Conservation (phyloP, 2,329 filamentous ascomycete genomes). For the Chaetomiaceae sp. region DNA sequence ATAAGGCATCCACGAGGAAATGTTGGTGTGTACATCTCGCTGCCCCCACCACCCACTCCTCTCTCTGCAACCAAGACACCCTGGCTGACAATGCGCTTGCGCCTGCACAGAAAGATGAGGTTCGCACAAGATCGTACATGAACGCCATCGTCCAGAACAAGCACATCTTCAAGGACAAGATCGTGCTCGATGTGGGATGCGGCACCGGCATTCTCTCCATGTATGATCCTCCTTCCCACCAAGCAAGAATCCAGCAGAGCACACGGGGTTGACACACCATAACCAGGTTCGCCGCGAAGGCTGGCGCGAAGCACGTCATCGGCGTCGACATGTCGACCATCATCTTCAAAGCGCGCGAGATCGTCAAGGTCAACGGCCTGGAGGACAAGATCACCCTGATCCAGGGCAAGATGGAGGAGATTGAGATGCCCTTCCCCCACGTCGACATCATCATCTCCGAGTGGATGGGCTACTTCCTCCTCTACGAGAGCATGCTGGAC, state of each 20-base stretch:
- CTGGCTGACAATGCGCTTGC: conserved; percentile 22
- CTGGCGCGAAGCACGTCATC: conserved; percentile 96
- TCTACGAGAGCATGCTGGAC: conserved; percentile 99
- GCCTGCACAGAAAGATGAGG: conserved; percentile 81
- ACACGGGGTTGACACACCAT: conserved; percentile 2
- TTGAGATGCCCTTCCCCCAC: conserved; percentile 84
- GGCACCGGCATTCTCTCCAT: conserved; percentile 98
- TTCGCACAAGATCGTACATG: conserved; percentile 93
- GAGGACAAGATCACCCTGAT: conserved; percentile 93
- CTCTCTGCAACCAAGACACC: neutral
- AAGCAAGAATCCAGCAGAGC: neutral
- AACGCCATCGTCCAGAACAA: conserved; percentile 96
- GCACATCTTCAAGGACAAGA: conserved; percentile 86
- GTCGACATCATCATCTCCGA: conserved; percentile 99
- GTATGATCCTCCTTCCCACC: conserved; percentile 44
- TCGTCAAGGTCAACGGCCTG: conserved; percentile 88
- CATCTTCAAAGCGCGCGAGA: conserved; percentile 96
- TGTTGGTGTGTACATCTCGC: conserved; percentile 67
- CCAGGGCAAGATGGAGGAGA: conserved; percentile 99
- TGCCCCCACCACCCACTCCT: conserved; percentile 13
- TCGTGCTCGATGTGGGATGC: conserved; percentile 94
- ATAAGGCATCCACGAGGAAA: conserved; percentile 91
- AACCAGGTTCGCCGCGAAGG: conserved; percentile 86
- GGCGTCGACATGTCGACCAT: conserved; percentile 99
- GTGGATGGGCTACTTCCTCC: conserved; percentile 99